A percentile compares a stretch with the other conserved stretches of the same genome.
Evolutionary conservation across 2,329 filamentous ascomycete species (phyloP).

Genomic region (Neobulgaria alba): DNA sequence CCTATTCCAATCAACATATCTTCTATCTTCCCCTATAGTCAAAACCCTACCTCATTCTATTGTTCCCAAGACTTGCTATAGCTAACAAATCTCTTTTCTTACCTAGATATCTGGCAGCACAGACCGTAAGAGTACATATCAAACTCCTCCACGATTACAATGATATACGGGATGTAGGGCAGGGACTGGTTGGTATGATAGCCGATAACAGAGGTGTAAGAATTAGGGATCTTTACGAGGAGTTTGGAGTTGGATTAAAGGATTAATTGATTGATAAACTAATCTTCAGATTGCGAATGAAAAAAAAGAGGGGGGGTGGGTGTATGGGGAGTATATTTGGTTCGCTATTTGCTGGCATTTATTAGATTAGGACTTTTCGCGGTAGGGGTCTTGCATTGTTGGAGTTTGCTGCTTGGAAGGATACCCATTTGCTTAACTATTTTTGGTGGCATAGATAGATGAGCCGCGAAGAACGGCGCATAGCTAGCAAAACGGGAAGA

Average conservation of each 20-base stretch:
- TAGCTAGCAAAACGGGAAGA: no score
- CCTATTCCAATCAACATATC: no score
- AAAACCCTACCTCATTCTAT: not conserved
- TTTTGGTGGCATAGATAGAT: not conserved
- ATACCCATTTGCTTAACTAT: constrained; percentile 19
- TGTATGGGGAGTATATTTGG: no score
- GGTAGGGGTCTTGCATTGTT: no score
- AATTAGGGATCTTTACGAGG: constrained; percentile 28
- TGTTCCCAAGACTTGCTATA: not conserved
- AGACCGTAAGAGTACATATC: constrained; percentile 54
- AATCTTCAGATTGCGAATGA: not conserved
- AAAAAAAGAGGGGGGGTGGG: not conserved
- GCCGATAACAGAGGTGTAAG: constrained; percentile 52
- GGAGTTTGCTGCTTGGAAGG: constrained; percentile 2
- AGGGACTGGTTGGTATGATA: constrained; percentile 57
- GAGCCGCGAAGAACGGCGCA: no score
- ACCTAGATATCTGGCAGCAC: constrained; percentile 28
- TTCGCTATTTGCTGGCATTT: no score
- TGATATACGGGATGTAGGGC: constrained; percentile 59
- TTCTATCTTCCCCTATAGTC: not conserved
- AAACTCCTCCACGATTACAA: constrained; percentile 60
- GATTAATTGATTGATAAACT: constrained; percentile 15
- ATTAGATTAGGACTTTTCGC: no score
- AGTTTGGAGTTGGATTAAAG: constrained; percentile 27
- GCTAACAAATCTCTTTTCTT: not conserved